Conservation (phyloP, 306 rosid species). For the Ochetophila trinervis region DNA sequence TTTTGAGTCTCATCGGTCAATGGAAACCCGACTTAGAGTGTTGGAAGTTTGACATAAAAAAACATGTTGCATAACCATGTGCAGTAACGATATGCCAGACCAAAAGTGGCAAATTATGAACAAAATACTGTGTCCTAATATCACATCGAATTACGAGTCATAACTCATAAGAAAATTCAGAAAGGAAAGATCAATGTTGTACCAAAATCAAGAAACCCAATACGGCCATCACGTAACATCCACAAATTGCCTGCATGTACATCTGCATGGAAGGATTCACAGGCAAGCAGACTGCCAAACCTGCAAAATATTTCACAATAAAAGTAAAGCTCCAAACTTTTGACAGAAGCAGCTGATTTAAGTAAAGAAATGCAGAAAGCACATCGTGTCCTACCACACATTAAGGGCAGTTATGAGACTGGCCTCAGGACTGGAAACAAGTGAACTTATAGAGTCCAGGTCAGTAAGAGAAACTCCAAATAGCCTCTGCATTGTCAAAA, state of each 20-base stretch:
- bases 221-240: slow-evolving; percentile 91
- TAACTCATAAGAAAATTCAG: not conserved
- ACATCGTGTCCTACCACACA: slow-evolving; percentile 61
- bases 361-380: slow-evolving; percentile 14
- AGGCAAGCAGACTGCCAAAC: slow-evolving; percentile 98
- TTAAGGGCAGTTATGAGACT: slow-evolving; percentile 92
- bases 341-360: slow-evolving; percentile 4
- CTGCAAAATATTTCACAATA: slow-evolving; percentile 34
- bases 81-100: too few relatives aligned
- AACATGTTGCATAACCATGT: too few relatives aligned
- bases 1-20: not conserved
- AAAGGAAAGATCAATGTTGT: slow-evolving; percentile 25
- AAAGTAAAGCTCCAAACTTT: not conserved
- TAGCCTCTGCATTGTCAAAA: slow-evolving; percentile 87
- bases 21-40: too few relatives aligned
- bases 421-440: slow-evolving; percentile 81
- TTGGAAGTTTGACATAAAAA: too few relatives aligned
- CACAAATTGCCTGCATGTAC: slow-evolving; percentile 97
- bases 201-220: slow-evolving; percentile 98
- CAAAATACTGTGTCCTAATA: not conserved
- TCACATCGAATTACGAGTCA: slow-evolving; percentile 16
- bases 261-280: slow-evolving; percentile 97
- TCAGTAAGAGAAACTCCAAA: slow-evolving; percentile 97
- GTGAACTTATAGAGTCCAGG: slow-evolving; percentile 74
- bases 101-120: too few relatives aligned